A percentile compares a stretch with the other conserved stretches of the same genome.
These are phyloP conservation scores for Aspergillus panamensis DNA, from an alignment of 495 filamentous ascomycete species.

Conservation along the genomic window DNA sequence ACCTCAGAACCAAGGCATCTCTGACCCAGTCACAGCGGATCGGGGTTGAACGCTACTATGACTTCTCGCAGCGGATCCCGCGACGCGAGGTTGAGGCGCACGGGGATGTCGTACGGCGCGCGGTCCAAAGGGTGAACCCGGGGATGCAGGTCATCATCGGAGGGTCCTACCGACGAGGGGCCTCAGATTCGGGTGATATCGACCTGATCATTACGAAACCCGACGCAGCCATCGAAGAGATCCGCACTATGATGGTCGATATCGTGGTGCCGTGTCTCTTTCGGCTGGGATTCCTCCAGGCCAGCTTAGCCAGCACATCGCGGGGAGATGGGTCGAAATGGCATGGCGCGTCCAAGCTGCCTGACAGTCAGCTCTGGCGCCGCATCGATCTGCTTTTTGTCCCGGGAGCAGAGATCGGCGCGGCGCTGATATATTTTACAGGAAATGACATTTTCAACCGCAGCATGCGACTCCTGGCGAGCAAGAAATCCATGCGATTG, in stretches of 20 bases:
- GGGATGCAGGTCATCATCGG: slow-evolving; percentile 66
- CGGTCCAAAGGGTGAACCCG: slow-evolving; percentile 59
- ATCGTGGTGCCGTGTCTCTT: slow-evolving; percentile 62
- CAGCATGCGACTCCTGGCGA: slow-evolving; percentile 76
- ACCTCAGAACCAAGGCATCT: slow-evolving; percentile 60
- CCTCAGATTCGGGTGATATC: slow-evolving; percentile 71
- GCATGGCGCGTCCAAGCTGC: slow-evolving; percentile 80
- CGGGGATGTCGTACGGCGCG: slow-evolving; percentile 61
- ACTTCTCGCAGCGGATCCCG: slow-evolving; percentile 81
- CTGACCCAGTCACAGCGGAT: slow-evolving; percentile 73
- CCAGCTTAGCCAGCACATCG: slow-evolving; percentile 45
- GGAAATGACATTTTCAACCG: slow-evolving; percentile 97
- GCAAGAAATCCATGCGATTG: slow-evolving; percentile 78
- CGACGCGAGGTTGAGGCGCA: slow-evolving; percentile 71
- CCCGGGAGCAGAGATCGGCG: slow-evolving; percentile 75
- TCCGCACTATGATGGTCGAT: slow-evolving; percentile 62
- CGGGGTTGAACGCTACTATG: slow-evolving; percentile 77
- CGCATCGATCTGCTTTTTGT: slow-evolving; percentile 87
- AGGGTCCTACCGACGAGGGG: slow-evolving; percentile 84
- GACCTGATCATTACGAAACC: slow-evolving; percentile 82
- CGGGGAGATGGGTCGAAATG: slow-evolving; percentile 63
- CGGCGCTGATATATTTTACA: slow-evolving; percentile 91
- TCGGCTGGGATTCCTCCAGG: slow-evolving; percentile 56
- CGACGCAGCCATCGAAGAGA: slow-evolving; percentile 50
- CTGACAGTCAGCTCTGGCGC: slow-evolving; percentile 59